Evolutionary conservation across 2,329 filamentous ascomycete species (phyloP).

Genomic region (Cordyceps pruinosa): DNA sequence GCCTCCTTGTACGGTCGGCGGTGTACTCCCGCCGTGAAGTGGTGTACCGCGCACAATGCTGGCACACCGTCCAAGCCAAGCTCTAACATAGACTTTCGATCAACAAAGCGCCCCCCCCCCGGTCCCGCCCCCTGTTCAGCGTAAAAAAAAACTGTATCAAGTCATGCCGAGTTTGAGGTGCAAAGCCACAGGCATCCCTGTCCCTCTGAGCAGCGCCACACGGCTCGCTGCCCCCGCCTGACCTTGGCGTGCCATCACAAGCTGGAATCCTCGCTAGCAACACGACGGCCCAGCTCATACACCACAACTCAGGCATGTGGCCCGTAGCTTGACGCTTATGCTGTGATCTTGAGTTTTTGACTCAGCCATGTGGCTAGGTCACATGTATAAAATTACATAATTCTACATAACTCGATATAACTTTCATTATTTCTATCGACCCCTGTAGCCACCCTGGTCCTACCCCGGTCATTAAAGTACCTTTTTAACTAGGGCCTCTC

Average conservation of each 20-base stretch:
- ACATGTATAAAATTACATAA: no score
- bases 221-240: no score
- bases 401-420: no score
- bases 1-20: background rate
- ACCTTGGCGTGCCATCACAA: no score
- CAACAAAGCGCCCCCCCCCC: background rate
- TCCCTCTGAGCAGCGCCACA: no score
- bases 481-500: no score
- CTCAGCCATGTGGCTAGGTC: no score
- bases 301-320: background rate
- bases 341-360: no score
- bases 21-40: background rate
- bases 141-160: background rate
- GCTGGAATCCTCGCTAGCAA: background rate
- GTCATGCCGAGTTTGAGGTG: background rate
- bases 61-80: background rate
- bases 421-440: no score
- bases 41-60: background rate
- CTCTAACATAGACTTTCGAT: background rate
- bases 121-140: background rate
- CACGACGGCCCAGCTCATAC: background rate
- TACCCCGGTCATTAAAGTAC: no score
- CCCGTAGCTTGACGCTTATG: background rate
- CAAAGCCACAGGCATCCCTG: no score
- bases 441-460: no score